Conservation (phyloP, 2,329 filamentous ascomycete species). For the Fusarium annulatum region DNA sequence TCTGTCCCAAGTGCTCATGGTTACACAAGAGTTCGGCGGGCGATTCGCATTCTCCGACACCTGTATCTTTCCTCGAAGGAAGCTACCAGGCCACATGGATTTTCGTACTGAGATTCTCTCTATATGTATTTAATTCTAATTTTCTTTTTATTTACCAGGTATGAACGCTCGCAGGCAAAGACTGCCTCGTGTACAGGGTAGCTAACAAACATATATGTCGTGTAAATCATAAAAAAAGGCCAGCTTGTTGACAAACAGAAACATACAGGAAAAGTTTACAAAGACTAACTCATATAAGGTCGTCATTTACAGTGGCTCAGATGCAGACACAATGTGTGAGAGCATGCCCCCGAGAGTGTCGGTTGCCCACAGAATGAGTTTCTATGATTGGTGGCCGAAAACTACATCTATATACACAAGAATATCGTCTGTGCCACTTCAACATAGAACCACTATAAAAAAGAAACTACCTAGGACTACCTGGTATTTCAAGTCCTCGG, state of each 20-base stretch:
- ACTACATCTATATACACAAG: neutral
- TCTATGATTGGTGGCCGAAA: neutral
- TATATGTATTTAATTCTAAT: neutral
- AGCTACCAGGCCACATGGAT: neutral
- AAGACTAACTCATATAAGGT: neutral
- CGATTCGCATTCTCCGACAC: neutral
- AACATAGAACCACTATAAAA: neutral
- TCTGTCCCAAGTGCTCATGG: neutral
- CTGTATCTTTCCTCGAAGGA: neutral
- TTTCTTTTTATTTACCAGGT: neutral
- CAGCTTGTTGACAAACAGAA: neutral
- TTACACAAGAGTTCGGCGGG: neutral
- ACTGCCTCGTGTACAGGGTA: neutral
- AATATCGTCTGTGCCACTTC: too few relatives aligned
- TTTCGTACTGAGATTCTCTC: too few relatives aligned
- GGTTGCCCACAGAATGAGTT: neutral
- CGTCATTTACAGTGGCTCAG: neutral
- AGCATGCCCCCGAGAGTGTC: neutral
- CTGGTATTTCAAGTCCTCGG: too few relatives aligned
- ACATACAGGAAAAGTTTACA: neutral
- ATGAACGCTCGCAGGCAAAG: neutral
- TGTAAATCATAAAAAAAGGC: neutral
- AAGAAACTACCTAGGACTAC: neutral
- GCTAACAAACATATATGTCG: neutral
- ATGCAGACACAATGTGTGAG: neutral